Evolutionary conservation across 208 protist genomes (phyloP).

Genomic region (Trypanosoma boissoni): DNA sequence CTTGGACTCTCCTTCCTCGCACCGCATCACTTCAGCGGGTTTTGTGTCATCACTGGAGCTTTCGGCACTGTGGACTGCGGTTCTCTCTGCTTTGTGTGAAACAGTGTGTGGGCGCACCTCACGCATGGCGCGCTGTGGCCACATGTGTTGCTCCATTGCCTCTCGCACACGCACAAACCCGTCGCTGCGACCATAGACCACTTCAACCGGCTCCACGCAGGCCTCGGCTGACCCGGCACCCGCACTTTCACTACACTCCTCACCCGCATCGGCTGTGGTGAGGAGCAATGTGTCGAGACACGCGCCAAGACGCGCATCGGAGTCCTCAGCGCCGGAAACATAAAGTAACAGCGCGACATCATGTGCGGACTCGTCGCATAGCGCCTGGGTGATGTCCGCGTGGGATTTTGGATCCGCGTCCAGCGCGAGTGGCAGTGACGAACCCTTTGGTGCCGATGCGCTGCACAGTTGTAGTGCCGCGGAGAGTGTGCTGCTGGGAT

Average conservation of each 20-base stretch:
- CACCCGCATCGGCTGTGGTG: not conserved
- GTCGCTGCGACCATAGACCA: constrained; percentile 31
- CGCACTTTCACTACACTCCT: not conserved
- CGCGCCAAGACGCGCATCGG: constrained; percentile 1
- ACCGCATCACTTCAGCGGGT: not conserved
- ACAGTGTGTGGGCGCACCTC: too few species aligned
- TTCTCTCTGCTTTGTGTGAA: too few species aligned
- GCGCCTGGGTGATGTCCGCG: not conserved
- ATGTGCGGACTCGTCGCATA: constrained; percentile 12
- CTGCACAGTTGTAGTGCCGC: too few species aligned
- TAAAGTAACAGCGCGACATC: constrained; percentile 7
- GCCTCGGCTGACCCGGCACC: constrained; percentile 1
- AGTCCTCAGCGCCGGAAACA: constrained; percentile 20
- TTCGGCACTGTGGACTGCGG: too few species aligned
- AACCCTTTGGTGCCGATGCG: too few species aligned
- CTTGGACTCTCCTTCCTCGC: constrained; percentile 1
- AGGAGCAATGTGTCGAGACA: constrained; percentile 9
- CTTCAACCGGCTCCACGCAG: constrained; percentile 27
- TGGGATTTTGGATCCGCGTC: too few species aligned
- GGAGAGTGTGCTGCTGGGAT: too few species aligned
- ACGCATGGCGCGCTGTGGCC: constrained; percentile 29
- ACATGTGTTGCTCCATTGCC: constrained; percentile 56
- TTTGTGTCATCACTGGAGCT: too few species aligned
- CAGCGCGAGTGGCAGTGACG: too few species aligned
- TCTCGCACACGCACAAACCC: constrained; percentile 37